Percentiles rank a stretch among this genome's conserved stretches.
These are phyloP conservation scores for Cercis canadensis DNA, from an alignment of 306 rosid genomes.

Conservation along the genomic window DNA sequence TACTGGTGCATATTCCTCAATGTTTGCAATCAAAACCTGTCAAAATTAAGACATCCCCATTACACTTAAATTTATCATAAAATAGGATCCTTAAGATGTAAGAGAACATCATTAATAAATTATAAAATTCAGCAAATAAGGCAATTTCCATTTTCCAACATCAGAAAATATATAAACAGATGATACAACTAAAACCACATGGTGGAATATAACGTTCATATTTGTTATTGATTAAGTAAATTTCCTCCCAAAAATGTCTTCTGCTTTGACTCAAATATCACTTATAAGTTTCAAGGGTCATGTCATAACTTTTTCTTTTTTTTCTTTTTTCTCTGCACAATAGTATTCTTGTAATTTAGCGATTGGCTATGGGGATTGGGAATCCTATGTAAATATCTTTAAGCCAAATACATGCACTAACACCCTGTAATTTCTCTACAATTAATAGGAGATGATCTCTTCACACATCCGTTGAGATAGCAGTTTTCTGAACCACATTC, in stretches of 20 bases:
- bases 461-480: neutral
- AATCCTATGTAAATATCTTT: conserved; percentile 27
- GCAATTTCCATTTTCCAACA: conserved; percentile 11
- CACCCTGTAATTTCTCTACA: neutral
- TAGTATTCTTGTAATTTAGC: conserved; percentile 26
- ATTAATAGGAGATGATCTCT: conserved; percentile 20
- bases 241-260: neutral
- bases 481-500: neutral
- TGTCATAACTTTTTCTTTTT: neutral
- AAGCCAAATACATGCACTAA: conserved; percentile 18
- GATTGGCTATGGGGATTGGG: neutral
- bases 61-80: conserved; percentile 30
- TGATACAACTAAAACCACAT: neutral
- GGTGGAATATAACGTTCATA: neutral
- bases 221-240: conserved; percentile 5
- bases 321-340: neutral
- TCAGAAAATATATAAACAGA: conserved; percentile 13
- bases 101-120: conserved; percentile 14
- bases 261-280: conserved; percentile 8
- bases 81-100: conserved; percentile 15
- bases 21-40: conserved; percentile 93
- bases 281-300: neutral
- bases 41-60: conserved; percentile 25
- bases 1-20: conserved; percentile 94
- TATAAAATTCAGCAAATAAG: conserved; percentile 29